Base-by-base conservation (phyloP, 192 early-diverging fungal genomes). In the Backusella sp. region DNA sequence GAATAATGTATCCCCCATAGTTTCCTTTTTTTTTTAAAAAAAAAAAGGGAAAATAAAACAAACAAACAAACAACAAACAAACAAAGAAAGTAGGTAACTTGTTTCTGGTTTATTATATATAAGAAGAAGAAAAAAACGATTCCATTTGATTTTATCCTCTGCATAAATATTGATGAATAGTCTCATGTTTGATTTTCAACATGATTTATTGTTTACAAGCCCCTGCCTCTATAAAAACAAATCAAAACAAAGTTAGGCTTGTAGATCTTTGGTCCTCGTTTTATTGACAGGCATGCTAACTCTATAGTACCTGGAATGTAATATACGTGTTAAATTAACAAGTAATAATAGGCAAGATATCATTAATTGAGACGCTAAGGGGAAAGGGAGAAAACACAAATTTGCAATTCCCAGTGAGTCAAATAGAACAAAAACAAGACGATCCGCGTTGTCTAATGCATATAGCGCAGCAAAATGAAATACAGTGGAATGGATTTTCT, bases 201-300 rank as follows among this genome's bases (percentile, higher is more conserved):
- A 62, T 62, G 56, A 62, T 62, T 62, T 62, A 62, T 62, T 62
- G 56, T 62, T 62, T 62, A 62, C 56, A 62, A 62, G 26, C 56
- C 56, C 56, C 56, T 62, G 3, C 12, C 23, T 62, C 12, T 62
- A 62, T 26, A 62, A 26, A 49, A 28, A 62, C 53, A 59, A 59
- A 59, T 59, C 53, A 59, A 59, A 59, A 59, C 56, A 62, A 62
- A 62, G 56, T 62, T 62, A 62, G 56, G 12, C 56, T 62, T 62
- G 56, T 62, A 62, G 56, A 62, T 62, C 56, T 28, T 59, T 62
- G 12, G 12, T 9, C 21, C 12, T 28, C 56, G 9, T 62, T 62
- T 62, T 62, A 28, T 62, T 62, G 56, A 62, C 56, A 62, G 56
- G 56, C 26, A 62, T 62, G 56, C 26, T 62, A 62, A 62, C 26